Evolutionary conservation across 345 rosid genomes (phyloP).

Genomic region (Syzygium jambos): DNA sequence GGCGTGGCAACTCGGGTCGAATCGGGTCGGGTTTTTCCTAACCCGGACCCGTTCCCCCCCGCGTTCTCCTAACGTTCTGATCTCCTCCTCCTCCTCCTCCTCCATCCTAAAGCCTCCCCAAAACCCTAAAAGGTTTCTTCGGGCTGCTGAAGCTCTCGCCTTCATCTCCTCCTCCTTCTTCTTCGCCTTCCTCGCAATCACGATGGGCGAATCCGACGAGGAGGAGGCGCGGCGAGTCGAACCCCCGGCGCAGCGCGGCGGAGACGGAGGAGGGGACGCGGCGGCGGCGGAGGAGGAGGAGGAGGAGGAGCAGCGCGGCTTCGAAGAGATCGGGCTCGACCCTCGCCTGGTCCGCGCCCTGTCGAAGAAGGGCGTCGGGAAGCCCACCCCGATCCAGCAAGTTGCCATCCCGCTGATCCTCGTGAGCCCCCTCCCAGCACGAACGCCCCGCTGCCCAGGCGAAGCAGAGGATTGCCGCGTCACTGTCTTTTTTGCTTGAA

Average conservation of each 20-base stretch:
- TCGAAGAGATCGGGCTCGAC: slow-evolving; percentile 74
- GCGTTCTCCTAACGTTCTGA: neutral
- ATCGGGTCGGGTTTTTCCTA: neutral
- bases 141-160: neutral
- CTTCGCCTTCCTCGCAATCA: neutral
- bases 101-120: neutral
- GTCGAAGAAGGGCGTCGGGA: slow-evolving; percentile 51
- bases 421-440: slow-evolving; percentile 17
- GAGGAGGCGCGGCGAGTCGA: slow-evolving; percentile 9
- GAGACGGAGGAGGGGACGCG: slow-evolving; percentile 12
- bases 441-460: neutral
- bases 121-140: neutral
- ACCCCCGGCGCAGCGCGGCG: neutral
- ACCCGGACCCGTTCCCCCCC: no score
- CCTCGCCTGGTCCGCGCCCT: slow-evolving; percentile 72
- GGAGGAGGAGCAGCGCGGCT: slow-evolving; percentile 34
- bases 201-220: neutral
- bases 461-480: neutral
- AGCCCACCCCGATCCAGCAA: slow-evolving; percentile 73
- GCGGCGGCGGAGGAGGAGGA: slow-evolving; percentile 34
- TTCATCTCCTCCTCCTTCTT: neutral
- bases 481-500: neutral
- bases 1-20: neutral
- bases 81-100: neutral
- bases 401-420: slow-evolving; percentile 63